A percentile compares a stretch with the other conserved stretches of the same genome.
Conservation (phyloP, 2,329 filamentous ascomycete genomes). For the Aspergillus clavatus region DNA sequence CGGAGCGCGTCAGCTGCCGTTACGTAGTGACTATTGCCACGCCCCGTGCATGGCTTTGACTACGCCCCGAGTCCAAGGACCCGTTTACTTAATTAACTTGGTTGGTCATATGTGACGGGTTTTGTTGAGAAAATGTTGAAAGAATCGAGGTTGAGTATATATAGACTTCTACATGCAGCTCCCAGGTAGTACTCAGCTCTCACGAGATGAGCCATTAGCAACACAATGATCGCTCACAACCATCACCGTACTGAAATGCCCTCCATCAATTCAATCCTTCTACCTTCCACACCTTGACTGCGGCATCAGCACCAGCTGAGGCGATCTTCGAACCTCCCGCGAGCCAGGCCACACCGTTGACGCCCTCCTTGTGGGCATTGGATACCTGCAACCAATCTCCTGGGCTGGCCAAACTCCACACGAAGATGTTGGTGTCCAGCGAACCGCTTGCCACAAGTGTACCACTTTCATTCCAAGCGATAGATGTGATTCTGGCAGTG, state of each 20-base stretch:
- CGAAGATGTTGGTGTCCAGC: constrained; percentile 85
- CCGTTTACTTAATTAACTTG: background rate
- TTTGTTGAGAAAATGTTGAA: background rate
- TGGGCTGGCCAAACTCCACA: constrained; percentile 82
- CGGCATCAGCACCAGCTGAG: constrained; percentile 79
- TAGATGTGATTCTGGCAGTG: constrained; percentile 61
- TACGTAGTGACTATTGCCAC: background rate
- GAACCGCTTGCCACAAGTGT: constrained; percentile 78
- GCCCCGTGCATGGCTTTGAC: background rate
- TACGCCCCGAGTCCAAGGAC: constrained; percentile 2
- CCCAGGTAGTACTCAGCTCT: no score
- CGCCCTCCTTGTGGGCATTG: constrained; percentile 94
- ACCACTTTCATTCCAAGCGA: constrained; percentile 73
- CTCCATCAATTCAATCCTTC: constrained; percentile 47
- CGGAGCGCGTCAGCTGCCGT: background rate
- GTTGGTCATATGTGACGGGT: background rate
- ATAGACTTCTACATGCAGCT: background rate
- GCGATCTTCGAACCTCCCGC: constrained; percentile 62
- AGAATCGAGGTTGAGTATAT: background rate
- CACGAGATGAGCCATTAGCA: no score
- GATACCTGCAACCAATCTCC: constrained; percentile 76
- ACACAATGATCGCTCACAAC: background rate
- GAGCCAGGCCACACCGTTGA: constrained; percentile 81
- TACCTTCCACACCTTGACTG: constrained; percentile 82
- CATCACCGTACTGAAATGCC: background rate